Base-by-base conservation (phyloP, 83 land plant species). In the Picea abies region DNA sequence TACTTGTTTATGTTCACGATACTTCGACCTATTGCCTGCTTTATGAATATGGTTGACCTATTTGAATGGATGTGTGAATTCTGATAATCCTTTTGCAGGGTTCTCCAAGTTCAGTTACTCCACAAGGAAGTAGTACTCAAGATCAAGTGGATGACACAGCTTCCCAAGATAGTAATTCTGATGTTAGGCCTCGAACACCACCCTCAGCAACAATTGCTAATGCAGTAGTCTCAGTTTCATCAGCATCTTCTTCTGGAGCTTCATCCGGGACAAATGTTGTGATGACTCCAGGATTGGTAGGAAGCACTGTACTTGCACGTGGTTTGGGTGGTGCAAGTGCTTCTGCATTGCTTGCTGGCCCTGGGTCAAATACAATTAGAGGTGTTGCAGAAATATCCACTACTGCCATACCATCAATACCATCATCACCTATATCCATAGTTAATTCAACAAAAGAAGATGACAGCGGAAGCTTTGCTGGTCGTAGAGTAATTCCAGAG, bases 401-500 rank as follows among this genome's bases (percentile, higher is more conserved):
- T 39, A 49, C 89, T 80, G 60, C 81, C 65, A 63, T 67, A 69
- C 3, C 90, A 37, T 80, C 95, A 70, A 63, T 67, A 69, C 3
- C 90, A 37, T 80, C 95, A 70, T 82, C 96, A 32, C 87, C 92
- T 44, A 49, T 79, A 11, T 85, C 71, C 61, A n/a, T 89, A 66
- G 75, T 89, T 9, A 81, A 56, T 81, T 80, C 91, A 71, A 72
- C 81, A 15, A 93, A 92, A 70, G 95, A 94, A 80, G 97, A 97
- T 78, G 96, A 95, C 66, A 60, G 32, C 23, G 75, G 80, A 41
- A 87, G 63, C 81, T 81, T 91, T 56, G 84, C 92, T 65, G 91
- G 90, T 19, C 92, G 88, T 25, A 87, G 92, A 72, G 61, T 87
- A 70, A 88, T 92, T 79, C 85, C 95, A 41, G 96, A 95, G 12